Percentiles rank a stretch among this genome's conserved stretches.
phyloP scores from a whole-genome alignment of 805 yeast species.

The Metschnikowia lochheadii region DNA sequence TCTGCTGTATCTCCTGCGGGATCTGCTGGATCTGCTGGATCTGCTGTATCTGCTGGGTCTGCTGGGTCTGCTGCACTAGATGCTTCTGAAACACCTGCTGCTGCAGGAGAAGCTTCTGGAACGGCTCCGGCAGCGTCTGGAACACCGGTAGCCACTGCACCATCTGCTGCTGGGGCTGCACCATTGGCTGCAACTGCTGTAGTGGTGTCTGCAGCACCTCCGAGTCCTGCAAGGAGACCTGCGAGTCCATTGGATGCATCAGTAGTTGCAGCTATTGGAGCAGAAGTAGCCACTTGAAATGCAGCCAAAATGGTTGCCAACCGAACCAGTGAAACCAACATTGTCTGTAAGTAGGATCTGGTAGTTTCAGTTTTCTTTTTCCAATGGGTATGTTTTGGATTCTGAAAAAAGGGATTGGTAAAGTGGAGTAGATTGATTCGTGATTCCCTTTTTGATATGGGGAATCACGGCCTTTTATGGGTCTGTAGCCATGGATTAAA shows the following conservation, averaged over 20 bases:
- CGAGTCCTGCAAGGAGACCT: slow-evolving; percentile 4
- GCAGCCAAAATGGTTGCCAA: slow-evolving; percentile 1
- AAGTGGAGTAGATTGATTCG: too few relatives aligned
- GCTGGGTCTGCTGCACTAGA: not conserved
- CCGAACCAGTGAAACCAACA: too few relatives aligned
- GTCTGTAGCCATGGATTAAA: too few relatives aligned
- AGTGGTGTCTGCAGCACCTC: not conserved
- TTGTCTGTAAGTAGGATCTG: too few relatives aligned
- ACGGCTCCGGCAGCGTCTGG: not conserved
- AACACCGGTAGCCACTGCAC: not conserved
- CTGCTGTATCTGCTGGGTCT: too few relatives aligned
- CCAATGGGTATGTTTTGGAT: too few relatives aligned
- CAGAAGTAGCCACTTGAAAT: not conserved
- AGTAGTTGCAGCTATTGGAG: slow-evolving; percentile 5
- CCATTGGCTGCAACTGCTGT: not conserved
- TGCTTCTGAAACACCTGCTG: not conserved
- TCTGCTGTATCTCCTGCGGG: not conserved
- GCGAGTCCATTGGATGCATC: slow-evolving; percentile 3
- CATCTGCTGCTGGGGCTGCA: not conserved
- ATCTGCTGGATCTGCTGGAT: not conserved
- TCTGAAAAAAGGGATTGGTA: too few relatives aligned
- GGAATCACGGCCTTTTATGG: too few relatives aligned
- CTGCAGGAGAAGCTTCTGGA: not conserved
- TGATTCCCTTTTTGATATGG: too few relatives aligned
- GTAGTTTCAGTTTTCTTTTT: too few relatives aligned